Evolutionary conservation across 1,284 basidiomycete genomes (phyloP).

Genomic region (Amylostereum areolatum): DNA sequence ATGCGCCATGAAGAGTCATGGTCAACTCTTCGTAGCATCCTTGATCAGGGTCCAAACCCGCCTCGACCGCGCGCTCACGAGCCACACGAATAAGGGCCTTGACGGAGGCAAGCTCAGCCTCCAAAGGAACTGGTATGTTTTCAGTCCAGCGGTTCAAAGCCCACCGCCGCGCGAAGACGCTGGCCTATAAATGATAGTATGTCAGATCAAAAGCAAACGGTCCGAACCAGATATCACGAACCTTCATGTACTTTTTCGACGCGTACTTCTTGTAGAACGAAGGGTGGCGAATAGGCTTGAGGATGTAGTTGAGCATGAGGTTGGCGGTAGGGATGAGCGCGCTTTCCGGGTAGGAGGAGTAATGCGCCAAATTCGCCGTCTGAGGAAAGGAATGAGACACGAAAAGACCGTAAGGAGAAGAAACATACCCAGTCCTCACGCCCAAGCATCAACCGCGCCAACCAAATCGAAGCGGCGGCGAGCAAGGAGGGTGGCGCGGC

Average conservation of each 20-base stretch:
- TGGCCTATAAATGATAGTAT: slow-evolving; percentile 34
- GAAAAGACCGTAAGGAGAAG: neutral
- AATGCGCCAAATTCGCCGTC: slow-evolving; percentile 87
- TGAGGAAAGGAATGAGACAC: slow-evolving; percentile 24
- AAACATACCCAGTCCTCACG: slow-evolving; percentile 78
- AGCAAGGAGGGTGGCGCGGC: slow-evolving; percentile 78
- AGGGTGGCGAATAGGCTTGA: slow-evolving; percentile 69
- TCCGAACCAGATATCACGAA: slow-evolving; percentile 23
- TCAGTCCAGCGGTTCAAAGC: slow-evolving; percentile 57
- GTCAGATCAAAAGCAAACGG: neutral
- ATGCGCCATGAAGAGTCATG: neutral
- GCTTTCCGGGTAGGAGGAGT: slow-evolving; percentile 85
- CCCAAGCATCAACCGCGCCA: slow-evolving; percentile 82
- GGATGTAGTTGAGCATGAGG: slow-evolving; percentile 89
- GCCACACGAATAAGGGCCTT: slow-evolving; percentile 45
- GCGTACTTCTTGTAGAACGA: slow-evolving; percentile 84
- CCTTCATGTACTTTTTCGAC: slow-evolving; percentile 82
- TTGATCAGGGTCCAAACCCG: slow-evolving; percentile 12
- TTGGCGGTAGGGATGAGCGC: slow-evolving; percentile 85
- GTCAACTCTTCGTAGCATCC: neutral
- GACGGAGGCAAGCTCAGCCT: slow-evolving; percentile 44
- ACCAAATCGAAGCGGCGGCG: slow-evolving; percentile 88
- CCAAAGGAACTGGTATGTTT: slow-evolving; percentile 43
- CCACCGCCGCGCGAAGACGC: slow-evolving; percentile 58
- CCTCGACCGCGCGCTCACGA: slow-evolving; percentile 19